Percentiles rank a stretch among this genome's conserved stretches.
Evolutionary conservation across 2,329 filamentous ascomycete species (phyloP).

Genomic region (Sporothrix variecibatus): DNA sequence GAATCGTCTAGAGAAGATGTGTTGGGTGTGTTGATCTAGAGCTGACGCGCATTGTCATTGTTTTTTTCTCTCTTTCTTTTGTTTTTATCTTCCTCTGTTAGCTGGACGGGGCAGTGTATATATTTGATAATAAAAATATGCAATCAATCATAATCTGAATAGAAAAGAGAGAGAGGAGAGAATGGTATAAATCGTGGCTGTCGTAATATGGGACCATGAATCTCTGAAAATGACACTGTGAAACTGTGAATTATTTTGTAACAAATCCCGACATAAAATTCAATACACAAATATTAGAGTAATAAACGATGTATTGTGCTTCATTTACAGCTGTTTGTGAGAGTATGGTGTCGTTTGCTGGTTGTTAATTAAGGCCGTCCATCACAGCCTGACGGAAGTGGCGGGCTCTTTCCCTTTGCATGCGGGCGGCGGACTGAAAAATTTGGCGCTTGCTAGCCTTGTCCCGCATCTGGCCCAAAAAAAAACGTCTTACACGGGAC

Average conservation of each 20-base stretch:
- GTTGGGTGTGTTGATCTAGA: not conserved
- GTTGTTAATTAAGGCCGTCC: not conserved
- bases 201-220: not conserved
- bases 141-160: not conserved
- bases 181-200: not conserved
- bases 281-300: too few relatives aligned
- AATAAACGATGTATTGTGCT: not conserved
- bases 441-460: constrained; percentile 13
- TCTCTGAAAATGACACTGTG: too few relatives aligned
- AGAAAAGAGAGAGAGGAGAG: not conserved
- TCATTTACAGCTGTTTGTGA: not conserved
- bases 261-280: too few relatives aligned
- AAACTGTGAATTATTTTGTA: too few relatives aligned
- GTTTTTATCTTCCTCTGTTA: not conserved
- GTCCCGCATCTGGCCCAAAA: not conserved
- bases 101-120: constrained; percentile 22
- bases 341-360: not conserved
- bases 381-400: not conserved
- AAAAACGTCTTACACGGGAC: constrained; percentile 12
- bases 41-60: not conserved
- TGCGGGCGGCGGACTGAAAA: not conserved
- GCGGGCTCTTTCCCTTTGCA: not conserved
- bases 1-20: too few relatives aligned
- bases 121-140: constrained; percentile 15
- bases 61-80: not conserved